Conservation (phyloP, 2,329 filamentous ascomycete species). For the Penicillium palitans region DNA sequence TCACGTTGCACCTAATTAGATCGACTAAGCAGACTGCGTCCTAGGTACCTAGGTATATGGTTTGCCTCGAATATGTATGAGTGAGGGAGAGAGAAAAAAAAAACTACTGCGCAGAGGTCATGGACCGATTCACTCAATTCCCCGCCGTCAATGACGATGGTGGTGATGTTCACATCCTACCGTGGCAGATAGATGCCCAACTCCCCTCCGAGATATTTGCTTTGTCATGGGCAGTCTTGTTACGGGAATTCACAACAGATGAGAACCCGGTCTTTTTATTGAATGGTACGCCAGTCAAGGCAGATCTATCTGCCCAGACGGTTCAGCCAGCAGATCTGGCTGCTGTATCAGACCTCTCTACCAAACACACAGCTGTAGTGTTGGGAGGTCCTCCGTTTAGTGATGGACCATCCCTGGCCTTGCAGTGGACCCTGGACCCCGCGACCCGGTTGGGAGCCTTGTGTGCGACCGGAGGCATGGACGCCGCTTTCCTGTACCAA, state of each 20-base stretch:
- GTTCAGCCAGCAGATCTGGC: slow-evolving; percentile 22
- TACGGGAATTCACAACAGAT: slow-evolving; percentile 35
- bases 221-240: slow-evolving; percentile 33
- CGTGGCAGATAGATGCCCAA: slow-evolving; percentile 20
- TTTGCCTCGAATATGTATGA: slow-evolving; percentile 14
- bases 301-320: slow-evolving; percentile 20
- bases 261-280: slow-evolving; percentile 35
- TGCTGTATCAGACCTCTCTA: slow-evolving; percentile 6
- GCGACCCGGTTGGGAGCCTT: slow-evolving; percentile 26
- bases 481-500: slow-evolving; percentile 28
- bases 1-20: slow-evolving; percentile 20
- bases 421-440: slow-evolving; percentile 29
- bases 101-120: slow-evolving; percentile 4
- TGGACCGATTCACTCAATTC: slow-evolving; percentile 30
- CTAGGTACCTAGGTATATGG: slow-evolving; percentile 13
- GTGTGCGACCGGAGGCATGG: slow-evolving; percentile 28
- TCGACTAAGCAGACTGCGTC: slow-evolving; percentile 16
- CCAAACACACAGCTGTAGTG: slow-evolving; percentile 29
- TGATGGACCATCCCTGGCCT: slow-evolving; percentile 11
- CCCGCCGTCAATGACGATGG: slow-evolving; percentile 20
- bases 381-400: slow-evolving; percentile 15
- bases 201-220: slow-evolving; percentile 23
- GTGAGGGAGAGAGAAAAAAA: not conserved
- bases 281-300: slow-evolving; percentile 31
- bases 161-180: slow-evolving; percentile 14